Percentiles rank a stretch among this genome's conserved stretches.
Evolutionary conservation across 2,329 filamentous ascomycete genomes (phyloP).

Genomic region (Lithohypha guttulata): DNA sequence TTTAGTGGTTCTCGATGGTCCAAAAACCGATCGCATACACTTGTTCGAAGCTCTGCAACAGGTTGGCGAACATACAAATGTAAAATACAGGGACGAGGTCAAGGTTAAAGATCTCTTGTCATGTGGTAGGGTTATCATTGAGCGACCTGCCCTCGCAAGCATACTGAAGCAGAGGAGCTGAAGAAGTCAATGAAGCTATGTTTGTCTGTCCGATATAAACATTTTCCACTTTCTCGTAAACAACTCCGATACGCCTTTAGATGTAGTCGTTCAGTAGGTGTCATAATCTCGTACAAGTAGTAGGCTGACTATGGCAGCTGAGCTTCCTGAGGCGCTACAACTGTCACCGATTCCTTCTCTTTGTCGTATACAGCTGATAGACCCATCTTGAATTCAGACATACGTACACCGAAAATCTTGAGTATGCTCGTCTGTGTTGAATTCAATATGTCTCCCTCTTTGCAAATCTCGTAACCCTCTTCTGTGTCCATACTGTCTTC

Average conservation of each 20-base stretch:
- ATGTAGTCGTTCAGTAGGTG: not conserved
- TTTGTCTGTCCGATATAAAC: too few species aligned
- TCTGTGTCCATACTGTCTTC: constrained; percentile 32
- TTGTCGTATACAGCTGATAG: constrained; percentile 55
- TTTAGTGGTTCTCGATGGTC: constrained; percentile 56
- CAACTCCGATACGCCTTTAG: not conserved
- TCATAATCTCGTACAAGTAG: not conserved
- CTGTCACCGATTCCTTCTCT: constrained; percentile 30
- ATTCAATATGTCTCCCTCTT: constrained; percentile 73
- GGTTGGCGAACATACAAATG: constrained; percentile 56
- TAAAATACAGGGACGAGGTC: constrained; percentile 63
- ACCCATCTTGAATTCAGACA: constrained; percentile 80
- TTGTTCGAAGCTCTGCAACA: constrained; percentile 50
- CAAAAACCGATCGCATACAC: constrained; percentile 30
- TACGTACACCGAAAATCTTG: constrained; percentile 84
- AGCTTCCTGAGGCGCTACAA: too few species aligned
- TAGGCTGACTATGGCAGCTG: not conserved
- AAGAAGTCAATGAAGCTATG: too few species aligned
- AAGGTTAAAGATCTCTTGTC: constrained; percentile 93
- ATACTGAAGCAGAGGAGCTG: constrained; percentile 1
- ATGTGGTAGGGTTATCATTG: constrained; percentile 73
- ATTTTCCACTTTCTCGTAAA: too few species aligned
- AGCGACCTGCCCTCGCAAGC: constrained; percentile 58
- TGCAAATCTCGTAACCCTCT: constrained; percentile 63
- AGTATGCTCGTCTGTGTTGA: constrained; percentile 84